These are phyloP conservation scores for Syzygium syzygioides DNA, from an alignment of 441 rosid genomes.

Conservation along the genomic window DNA sequence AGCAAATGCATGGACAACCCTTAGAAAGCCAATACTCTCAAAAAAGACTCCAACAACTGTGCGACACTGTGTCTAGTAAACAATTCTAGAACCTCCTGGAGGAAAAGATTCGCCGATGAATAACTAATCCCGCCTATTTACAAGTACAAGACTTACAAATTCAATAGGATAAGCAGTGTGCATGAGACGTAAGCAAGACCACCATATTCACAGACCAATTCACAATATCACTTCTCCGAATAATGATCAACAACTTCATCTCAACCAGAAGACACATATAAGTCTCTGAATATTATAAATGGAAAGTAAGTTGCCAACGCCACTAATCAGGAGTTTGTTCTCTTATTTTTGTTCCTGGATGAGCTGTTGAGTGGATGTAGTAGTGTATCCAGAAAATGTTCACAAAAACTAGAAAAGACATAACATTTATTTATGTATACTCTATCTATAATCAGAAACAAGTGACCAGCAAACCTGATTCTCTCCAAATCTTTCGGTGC, in stretches of 20 bases:
- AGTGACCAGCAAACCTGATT: slow-evolving; percentile 41
- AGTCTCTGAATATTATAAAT: neutral
- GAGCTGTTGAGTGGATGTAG: neutral
- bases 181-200: neutral
- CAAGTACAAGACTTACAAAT: neutral
- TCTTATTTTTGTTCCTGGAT: neutral
- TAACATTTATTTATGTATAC: neutral
- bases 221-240: neutral
- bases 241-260: neutral
- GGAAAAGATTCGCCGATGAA: neutral
- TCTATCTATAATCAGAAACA: neutral
- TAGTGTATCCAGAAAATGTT: neutral
- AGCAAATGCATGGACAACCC: neutral
- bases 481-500: slow-evolving; percentile 70
- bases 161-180: neutral
- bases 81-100: neutral
- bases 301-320: neutral
- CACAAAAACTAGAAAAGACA: neutral
- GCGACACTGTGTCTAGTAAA: neutral
- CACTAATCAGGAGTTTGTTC: neutral
- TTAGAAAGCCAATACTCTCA: neutral
- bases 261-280: neutral
- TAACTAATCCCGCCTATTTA: neutral
- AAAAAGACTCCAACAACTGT: neutral
- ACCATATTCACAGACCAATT: neutral